A percentile compares a stretch with the other conserved stretches of the same genome.
Conservation (phyloP, 2,329 filamentous ascomycete species). For the Fusarium nisikadoi region DNA sequence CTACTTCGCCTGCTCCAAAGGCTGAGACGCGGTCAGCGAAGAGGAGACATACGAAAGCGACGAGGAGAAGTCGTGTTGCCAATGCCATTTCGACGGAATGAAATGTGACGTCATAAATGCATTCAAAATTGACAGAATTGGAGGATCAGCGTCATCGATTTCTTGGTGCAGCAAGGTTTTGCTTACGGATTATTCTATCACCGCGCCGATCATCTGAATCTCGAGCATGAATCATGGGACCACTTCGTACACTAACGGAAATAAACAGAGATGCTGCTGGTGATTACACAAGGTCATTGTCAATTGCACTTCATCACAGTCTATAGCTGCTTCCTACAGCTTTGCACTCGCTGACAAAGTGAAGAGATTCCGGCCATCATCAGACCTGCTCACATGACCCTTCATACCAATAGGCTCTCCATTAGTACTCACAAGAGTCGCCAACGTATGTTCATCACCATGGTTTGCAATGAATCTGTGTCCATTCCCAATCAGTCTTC, state of each 20-base stretch:
- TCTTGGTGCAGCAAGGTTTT: not conserved
- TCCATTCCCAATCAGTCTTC: conserved; percentile 27
- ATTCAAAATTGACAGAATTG: not conserved
- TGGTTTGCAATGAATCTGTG: conserved; percentile 46
- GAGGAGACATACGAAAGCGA: conserved; percentile 41
- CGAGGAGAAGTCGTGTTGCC: conserved; percentile 26
- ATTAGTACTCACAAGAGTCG: conserved; percentile 9
- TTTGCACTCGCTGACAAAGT: not conserved
- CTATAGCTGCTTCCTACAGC: not conserved
- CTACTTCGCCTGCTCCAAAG: conserved; percentile 54
- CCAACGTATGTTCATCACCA: conserved; percentile 34
- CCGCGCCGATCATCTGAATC: not conserved
- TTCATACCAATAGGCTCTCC: conserved; percentile 36
- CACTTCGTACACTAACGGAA: not conserved
- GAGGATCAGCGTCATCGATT: not conserved
- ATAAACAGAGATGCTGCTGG: not conserved
- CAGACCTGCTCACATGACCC: not conserved
- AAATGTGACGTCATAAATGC: conserved; percentile 23
- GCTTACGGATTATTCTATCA: not conserved
- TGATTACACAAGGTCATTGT: fast-evolving
- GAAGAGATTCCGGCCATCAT: not conserved
- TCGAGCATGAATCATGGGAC: not conserved
- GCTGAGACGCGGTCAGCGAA: conserved; percentile 47
- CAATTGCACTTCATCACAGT: not conserved
- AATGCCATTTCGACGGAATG: conserved; percentile 27